Conservation (phyloP, 257 asterid genomes). For the Prunella vulgaris region DNA sequence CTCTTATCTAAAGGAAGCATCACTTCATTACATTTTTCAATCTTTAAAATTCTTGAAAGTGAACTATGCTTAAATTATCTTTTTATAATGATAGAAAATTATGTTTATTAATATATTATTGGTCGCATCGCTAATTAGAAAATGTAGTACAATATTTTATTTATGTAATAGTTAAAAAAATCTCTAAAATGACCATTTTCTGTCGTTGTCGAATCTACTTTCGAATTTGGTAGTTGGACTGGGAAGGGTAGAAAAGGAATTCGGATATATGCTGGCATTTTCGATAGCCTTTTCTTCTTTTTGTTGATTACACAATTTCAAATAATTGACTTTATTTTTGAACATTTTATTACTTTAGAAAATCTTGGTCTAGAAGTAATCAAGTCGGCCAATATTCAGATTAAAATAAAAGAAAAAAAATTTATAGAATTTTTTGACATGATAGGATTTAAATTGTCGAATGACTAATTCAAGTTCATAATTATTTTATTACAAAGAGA, state of each 20-base stretch:
- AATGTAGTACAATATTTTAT: too few species aligned
- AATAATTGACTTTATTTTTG: neutral
- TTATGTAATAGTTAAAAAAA: neutral
- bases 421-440: too few species aligned
- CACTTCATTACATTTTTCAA: neutral
- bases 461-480: too few species aligned
- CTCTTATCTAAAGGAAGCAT: neutral
- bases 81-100: neutral
- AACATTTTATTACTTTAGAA: neutral
- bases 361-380: neutral
- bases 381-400: neutral
- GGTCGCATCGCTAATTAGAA: too few species aligned
- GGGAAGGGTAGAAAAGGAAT: slow-evolving; percentile 2
- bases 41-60: neutral
- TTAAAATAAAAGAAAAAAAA: too few species aligned
- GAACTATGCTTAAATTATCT: neutral
- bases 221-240: neutral
- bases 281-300: neutral
- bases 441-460: too few species aligned
- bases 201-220: neutral
- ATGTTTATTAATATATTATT: too few species aligned
- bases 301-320: neutral
- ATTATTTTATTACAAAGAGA: too few species aligned
- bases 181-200: neutral
- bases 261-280: neutral